phyloP scores from a whole-genome alignment of 129 eudicot species.

The Deinandra increscens region DNA sequence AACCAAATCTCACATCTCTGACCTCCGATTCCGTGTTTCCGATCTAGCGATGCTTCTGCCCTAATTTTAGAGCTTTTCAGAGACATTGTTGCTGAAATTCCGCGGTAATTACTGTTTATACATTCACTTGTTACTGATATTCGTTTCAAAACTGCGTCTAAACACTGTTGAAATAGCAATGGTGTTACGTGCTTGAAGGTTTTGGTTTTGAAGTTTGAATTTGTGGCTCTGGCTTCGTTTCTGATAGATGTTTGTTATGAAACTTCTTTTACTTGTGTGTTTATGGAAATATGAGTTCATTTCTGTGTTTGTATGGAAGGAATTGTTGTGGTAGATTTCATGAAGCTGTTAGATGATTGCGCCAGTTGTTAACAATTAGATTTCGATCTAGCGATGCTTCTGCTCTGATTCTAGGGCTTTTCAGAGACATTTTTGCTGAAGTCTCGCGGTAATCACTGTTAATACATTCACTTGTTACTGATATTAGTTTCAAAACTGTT shows the following conservation, averaged over 20 bases:
- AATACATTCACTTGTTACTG: neutral
- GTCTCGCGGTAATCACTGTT: conserved; percentile 19
- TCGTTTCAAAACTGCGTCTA: neutral
- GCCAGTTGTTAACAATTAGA: neutral
- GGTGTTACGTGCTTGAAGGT: neutral
- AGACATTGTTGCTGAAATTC: neutral
- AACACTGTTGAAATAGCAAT: neutral
- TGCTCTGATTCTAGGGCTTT: conserved; percentile 29
- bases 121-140: neutral
- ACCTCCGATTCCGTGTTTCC: conserved; percentile 9
- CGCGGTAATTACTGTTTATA: conserved; percentile 18
- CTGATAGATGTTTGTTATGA: too few relatives aligned
- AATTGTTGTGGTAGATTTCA: neutral
- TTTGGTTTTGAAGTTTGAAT: neutral
- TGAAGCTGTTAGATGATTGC: conserved; percentile 11
- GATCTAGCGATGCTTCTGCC: conserved; percentile 24
- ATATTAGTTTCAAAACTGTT: neutral
- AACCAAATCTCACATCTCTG: conserved; percentile 10
- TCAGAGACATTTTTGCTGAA: neutral
- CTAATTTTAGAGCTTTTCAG: conserved; percentile 27
- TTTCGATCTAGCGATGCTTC: conserved; percentile 25
- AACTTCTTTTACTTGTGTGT: neutral
- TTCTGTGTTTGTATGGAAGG: conserved; percentile 4
- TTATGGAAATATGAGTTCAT: neutral
- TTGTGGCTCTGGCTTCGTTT: too few relatives aligned